Evolutionary conservation across 345 rosid genomes (phyloP).

Genomic region (Gossypium turneri): DNA sequence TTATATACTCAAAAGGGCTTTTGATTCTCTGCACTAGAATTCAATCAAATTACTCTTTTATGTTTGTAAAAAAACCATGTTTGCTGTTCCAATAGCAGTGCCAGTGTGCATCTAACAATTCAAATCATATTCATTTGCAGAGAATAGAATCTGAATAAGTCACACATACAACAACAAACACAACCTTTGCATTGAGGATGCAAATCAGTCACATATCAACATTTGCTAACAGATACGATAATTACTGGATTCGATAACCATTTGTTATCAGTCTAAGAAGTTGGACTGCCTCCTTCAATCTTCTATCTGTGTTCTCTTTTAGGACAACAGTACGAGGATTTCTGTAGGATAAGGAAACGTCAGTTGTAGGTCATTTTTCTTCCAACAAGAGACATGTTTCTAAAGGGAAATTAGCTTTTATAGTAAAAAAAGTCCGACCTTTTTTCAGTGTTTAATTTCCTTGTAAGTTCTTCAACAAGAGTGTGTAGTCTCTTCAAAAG

Average conservation of each 20-base stretch:
- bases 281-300: constrained; percentile 53
- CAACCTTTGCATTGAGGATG: not conserved
- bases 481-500: constrained; percentile 57
- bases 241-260: not conserved
- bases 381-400: not conserved
- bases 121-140: not conserved
- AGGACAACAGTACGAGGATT: constrained; percentile 31
- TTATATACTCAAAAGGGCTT: not conserved
- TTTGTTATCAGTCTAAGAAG: constrained; percentile 44
- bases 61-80: not conserved
- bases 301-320: constrained; percentile 56
- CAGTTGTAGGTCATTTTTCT: not conserved
- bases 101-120: not conserved
- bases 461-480: constrained; percentile 65
- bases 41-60: not conserved
- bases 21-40: not conserved
- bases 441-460: constrained; percentile 50
- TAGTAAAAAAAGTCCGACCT: constrained; percentile 28
- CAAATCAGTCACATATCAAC: not conserved
- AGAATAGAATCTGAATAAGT: not conserved
- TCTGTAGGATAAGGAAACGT: constrained; percentile 32
- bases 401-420: not conserved
- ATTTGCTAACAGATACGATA: not conserved
- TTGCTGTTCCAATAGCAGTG: not conserved
- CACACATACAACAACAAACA: not conserved